Evolutionary conservation across 1,139 yeast genomes (phyloP).

Genomic region (Saccharomyces hybrid): DNA sequence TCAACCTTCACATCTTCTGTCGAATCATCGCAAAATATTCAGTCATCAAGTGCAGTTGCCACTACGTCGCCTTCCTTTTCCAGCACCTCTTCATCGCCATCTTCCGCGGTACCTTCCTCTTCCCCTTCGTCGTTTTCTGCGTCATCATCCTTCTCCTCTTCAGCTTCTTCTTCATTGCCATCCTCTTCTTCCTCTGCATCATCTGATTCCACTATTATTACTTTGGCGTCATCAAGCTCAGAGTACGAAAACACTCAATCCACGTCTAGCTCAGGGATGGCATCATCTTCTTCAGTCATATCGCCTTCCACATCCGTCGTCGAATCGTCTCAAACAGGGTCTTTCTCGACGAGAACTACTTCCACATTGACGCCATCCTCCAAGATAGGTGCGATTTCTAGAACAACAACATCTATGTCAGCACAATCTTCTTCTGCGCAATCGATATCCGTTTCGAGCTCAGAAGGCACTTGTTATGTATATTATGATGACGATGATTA

Average conservation of each 20-base stretch:
- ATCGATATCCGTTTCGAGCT: constrained; percentile 9
- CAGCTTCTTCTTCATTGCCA: constrained; percentile 6
- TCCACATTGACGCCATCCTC: background rate
- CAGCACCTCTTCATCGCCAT: background rate
- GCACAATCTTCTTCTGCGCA: background rate
- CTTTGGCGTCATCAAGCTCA: constrained; percentile 1
- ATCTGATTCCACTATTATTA: constrained; percentile 7
- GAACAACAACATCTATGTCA: constrained; percentile 8
- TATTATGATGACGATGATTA: constrained; percentile 24
- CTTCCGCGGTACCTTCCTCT: background rate
- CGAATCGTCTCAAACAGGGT: background rate
- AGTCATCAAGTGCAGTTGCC: background rate
- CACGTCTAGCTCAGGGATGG: background rate
- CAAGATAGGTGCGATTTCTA: background rate
- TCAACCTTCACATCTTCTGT: constrained; percentile 4
- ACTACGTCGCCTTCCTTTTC: background rate
- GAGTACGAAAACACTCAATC: background rate
- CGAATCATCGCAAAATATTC: background rate
- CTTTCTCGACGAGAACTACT: constrained; percentile 5
- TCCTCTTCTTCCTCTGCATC: constrained; percentile 5
- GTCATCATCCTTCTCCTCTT: background rate
- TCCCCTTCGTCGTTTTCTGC: background rate
- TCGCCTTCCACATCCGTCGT: background rate
- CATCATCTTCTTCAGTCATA: background rate
- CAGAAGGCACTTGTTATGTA: constrained; percentile 23